phyloP scores from a whole-genome alignment of 139 green algal genomes.

The Tetradesmus lagerheimii region DNA sequence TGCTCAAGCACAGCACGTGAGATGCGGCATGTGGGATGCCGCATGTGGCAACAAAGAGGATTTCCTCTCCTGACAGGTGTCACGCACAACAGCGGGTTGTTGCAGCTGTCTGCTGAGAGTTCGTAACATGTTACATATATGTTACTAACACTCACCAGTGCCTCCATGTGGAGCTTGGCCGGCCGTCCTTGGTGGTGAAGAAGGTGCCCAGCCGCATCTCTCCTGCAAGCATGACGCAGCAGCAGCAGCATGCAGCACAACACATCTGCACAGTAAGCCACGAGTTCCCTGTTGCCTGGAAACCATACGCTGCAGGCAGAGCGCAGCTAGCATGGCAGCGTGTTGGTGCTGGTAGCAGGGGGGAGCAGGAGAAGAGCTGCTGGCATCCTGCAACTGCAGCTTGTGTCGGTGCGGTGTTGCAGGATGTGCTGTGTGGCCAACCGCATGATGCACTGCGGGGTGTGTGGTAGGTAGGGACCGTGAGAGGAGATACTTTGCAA shows the following conservation, averaged over 20 bases:
- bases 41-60: too few relatives aligned
- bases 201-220: slow-evolving; percentile 9
- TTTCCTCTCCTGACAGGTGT: too few relatives aligned
- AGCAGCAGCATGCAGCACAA: not conserved
- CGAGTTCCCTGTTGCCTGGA: not conserved
- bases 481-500: not conserved
- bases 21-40: too few relatives aligned
- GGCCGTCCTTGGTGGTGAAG: not conserved
- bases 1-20: not conserved
- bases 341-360: not conserved
- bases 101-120: not conserved
- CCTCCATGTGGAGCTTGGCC: not conserved
- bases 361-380: not conserved
- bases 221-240: not conserved
- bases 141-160: slow-evolving; percentile 6
- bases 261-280: not conserved
- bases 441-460: too few relatives aligned
- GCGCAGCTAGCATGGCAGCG: not conserved
- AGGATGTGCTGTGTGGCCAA: too few relatives aligned
- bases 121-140: not conserved
- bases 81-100: not conserved
- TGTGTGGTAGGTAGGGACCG: too few relatives aligned
- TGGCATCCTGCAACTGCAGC: not conserved
- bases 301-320: not conserved
- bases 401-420: not conserved